These are phyloP conservation scores for Pulveroboletus sp. DNA, from an alignment of 768 basidiomycete species.

Conservation along the genomic window DNA sequence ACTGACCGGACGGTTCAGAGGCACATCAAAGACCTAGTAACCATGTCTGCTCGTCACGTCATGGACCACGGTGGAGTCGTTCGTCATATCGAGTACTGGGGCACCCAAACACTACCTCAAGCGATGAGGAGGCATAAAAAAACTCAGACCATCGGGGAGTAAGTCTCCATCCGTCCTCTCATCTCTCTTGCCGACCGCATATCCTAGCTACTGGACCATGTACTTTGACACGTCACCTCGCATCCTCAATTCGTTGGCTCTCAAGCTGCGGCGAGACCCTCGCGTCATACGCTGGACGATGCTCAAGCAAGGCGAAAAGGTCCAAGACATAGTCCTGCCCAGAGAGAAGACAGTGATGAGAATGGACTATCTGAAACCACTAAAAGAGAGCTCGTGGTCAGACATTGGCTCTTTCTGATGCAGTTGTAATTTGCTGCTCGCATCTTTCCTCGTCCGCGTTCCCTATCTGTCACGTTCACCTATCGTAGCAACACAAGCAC, in stretches of 20 bases:
- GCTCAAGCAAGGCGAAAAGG: slow-evolving; percentile 68
- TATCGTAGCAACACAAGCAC: not conserved
- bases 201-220: slow-evolving; percentile 79
- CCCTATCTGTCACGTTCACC: too few relatives aligned
- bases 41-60: slow-evolving; percentile 64
- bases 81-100: slow-evolving; percentile 71
- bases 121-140: slow-evolving; percentile 62
- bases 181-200: slow-evolving; percentile 3
- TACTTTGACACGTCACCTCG: slow-evolving; percentile 84
- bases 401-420: slow-evolving; percentile 16
- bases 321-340: slow-evolving; percentile 60
- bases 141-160: slow-evolving; percentile 68
- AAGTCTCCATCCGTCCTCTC: slow-evolving; percentile 32
- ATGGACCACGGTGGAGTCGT: slow-evolving; percentile 78
- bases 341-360: slow-evolving; percentile 41
- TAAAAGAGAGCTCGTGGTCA: slow-evolving; percentile 25
- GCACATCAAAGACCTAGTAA: slow-evolving; percentile 72
- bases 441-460: too few relatives aligned
- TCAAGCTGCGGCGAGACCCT: slow-evolving; percentile 70
- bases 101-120: slow-evolving; percentile 67
- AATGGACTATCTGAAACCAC: slow-evolving; percentile 21
- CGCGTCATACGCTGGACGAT: slow-evolving; percentile 80
- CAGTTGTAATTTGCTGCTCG: not conserved
- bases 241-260: slow-evolving; percentile 58
- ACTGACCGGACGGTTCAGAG: slow-evolving; percentile 36